Evolutionary conservation across 305 asterid species (phyloP), one percentile per base, ranked within the genome.

Genomic region (Fraxinus platypoda): DNA sequence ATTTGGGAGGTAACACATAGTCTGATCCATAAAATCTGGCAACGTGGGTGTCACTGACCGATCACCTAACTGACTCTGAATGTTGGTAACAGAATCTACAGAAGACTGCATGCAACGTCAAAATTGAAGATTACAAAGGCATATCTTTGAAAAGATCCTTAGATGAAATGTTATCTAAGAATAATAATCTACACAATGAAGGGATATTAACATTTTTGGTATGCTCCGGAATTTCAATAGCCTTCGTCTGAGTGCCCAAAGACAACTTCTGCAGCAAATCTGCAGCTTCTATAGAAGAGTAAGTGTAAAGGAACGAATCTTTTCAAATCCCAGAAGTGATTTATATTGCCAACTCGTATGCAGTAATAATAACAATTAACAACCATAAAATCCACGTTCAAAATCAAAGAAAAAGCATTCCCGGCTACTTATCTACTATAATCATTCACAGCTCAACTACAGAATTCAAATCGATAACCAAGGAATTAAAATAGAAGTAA

Each of bases 191-290:
- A 17, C 26, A 19, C 64, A 8, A 17, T 23, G 4, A 21, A 33
- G 41, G 28, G 66, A 8, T 33, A 77, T 13, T 19, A 6, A 88
- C 94, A 90, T 88, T 90, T 80, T 91, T 91, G 75, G 88, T 83
- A 38, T 89, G 79, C 4, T 90, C 92, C 3, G 85, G 78, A 25
- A 87, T 83, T 77, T 90, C 94, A 70, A 83, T 73, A 26, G 85
- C 78, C 82, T 88, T 92, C 0, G 87, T 72, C 81, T 89, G 89
- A 0, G 94, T 84, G 38, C 91, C 97, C 90, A 92, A 54, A 7
- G 97, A 85, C 81, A 92, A 74, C 49, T 88, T 92, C 88, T 91
- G 92, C 90, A 92, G 80, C 81, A 91, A 80, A 74, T 86, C 91
- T 75, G 92, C 87, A 84, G 93, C 84, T 84, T 92, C 97, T 92